Base-by-base conservation (phyloP, 495 filamentous ascomycete species). In the Platismatia glauca region DNA sequence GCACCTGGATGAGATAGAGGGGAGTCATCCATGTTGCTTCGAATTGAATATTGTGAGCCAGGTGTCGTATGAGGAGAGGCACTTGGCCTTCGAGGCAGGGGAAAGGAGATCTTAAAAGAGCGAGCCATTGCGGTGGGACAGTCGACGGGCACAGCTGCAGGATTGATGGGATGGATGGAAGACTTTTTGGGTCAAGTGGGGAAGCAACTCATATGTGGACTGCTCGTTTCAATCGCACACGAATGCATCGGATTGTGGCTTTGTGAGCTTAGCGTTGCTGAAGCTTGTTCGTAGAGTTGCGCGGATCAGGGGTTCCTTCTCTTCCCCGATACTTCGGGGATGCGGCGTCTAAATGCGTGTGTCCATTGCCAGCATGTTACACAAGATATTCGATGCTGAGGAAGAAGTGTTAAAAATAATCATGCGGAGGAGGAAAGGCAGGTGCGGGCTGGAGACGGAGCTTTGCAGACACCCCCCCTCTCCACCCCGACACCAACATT, bases 31-130 rank as follows among this genome's bases (percentile, higher is more conserved):
- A 59, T 18, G 27, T 61, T 58, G 34, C 62, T 53, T 35, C 52
- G 53, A 44, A 56, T 61, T 22, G 63, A 66, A 18, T 48, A 29
- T 48, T 66, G 63, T 29, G 66, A 66, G 22, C 57, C 65, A 24
- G 65, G 63, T 18, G 58, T 63, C 16, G 61, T 22, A 37, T 66
- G 39, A 20, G 58, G 61, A 33, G 61, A 68, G 57, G 58, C 44
- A 55, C 60, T 67, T 24, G 64, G 27, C 62, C 59, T 68, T 53
- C 61, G 58, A 48, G 64, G 66, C 7, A 70, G 50, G 22, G 68
- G 68, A 52, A 70, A 70, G 2, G 68, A 67, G 55, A 70, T 63
- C 58, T 70, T 70, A 53, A 68, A 65, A 53, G 61, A 44, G 35
- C 55, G 68, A 64, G 64, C 43, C 68, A 70, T 70, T 56, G 22